Base-by-base conservation (phyloP, 768 basidiomycete species). In the Trametes coccinea region DNA sequence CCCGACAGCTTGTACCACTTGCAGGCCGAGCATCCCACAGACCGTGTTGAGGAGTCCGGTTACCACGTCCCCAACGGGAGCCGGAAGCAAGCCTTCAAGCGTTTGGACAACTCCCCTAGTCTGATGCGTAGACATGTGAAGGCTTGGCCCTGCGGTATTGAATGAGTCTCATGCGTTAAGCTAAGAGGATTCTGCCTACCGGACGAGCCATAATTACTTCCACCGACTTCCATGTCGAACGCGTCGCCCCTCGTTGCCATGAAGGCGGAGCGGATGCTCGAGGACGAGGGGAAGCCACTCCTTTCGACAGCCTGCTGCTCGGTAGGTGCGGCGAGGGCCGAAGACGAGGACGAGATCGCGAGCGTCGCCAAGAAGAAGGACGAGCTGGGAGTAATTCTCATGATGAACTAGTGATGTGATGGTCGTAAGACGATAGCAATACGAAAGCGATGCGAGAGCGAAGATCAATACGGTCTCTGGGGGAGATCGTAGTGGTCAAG, bases 351-450 rank as follows among this genome's bases (percentile, higher is more conserved):
- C 3, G 70, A 66, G 39, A 68, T 60, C 16, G 72, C 74, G 48
- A 75, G 66, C 16, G 71, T 66, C 7, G 72, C 73, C 43, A 75
- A 60, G 56, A 75, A 14, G 45, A 75, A 44, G n/a, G 74, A 75
- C 47, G 74, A 74, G 67, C 73, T 72, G 43, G 72, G 56, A 2
- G 71, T 66, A 52, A 74, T 48, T 56, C 64, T 71, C 74, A 75
- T 75, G 62, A 44, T 58, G 63, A 54, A 43, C 40, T 60, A 53
- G 52, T 56, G 17, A 47, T 62, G 66, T 60, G 55, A 17, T 53
- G 52, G 44, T 52, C 40, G 39, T 53, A 65, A 62, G 52, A 60
- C 54, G 62, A 68, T 31, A 68, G 63, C 58, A 60, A 46, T 29
- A 48, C 46, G 60, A 59, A 29, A 59, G 60, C 57, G 44, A 60